Evolutionary conservation across 2,329 filamentous ascomycete genomes (phyloP).

Genomic region (Penicillium sp.): DNA sequence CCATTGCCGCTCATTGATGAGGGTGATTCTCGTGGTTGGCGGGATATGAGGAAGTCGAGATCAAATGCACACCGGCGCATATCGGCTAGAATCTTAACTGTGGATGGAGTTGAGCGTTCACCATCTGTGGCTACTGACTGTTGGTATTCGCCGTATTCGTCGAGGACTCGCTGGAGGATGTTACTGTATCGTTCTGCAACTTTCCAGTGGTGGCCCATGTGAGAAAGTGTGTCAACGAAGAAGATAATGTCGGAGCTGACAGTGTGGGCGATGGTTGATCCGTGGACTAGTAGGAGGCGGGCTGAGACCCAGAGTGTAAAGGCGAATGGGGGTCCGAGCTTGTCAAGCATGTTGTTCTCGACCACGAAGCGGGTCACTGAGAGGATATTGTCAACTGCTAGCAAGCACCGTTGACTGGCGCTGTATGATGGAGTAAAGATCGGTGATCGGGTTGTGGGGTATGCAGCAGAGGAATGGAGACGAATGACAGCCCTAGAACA

Average conservation of each 20-base stretch:
- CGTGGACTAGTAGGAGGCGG: conserved; percentile 81
- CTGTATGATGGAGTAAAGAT: conserved; percentile 89
- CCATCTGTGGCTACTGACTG: conserved; percentile 59
- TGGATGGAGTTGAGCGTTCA: conserved; percentile 74
- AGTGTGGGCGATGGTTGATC: conserved; percentile 82
- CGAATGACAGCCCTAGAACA: conserved; percentile 70
- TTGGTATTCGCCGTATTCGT: conserved; percentile 80
- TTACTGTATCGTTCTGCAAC: conserved; percentile 80
- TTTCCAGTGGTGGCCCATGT: conserved; percentile 82
- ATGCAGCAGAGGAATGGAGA: conserved; percentile 87
- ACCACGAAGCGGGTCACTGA: conserved; percentile 77
- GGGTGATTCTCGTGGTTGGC: conserved; percentile 61
- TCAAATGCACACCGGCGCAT: conserved; percentile 92
- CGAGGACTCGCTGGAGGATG: conserved; percentile 77
- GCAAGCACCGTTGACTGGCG: conserved; percentile 78
- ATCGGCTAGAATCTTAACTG: conserved; percentile 82
- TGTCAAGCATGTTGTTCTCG: conserved; percentile 70
- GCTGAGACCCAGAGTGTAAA: conserved; percentile 93
- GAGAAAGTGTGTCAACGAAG: conserved; percentile 77
- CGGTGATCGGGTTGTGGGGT: conserved; percentile 82
- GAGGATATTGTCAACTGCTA: conserved; percentile 79
- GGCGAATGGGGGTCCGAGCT: conserved; percentile 85
- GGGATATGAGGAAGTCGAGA: conserved; percentile 82
- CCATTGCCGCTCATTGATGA: conserved; percentile 32
- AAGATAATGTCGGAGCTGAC: conserved; percentile 76